Evolutionary conservation across 208 protist genomes (phyloP), one percentile per base, ranked within the genome.

Genomic region (Leishmania guyanensis): DNA sequence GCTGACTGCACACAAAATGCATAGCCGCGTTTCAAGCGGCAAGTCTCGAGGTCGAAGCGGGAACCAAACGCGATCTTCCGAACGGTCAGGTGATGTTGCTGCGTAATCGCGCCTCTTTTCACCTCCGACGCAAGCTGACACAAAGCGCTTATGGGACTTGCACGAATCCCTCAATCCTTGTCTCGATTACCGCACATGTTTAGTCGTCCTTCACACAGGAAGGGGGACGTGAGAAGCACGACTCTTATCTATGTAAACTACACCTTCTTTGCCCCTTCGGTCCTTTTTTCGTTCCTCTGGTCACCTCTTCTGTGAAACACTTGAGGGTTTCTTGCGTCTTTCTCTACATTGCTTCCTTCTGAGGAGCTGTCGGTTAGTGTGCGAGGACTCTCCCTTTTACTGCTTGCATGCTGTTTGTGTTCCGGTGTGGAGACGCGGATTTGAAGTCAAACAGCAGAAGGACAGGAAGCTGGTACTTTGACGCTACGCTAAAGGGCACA

Each of bases 211-310:
- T 72, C n/a, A 12, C 43, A 54, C 20, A 53, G n/a, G 46, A 46
- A 54, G 46, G 26, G 43, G 1, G n/a, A 33, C n/a, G 9, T 16
- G 10, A 33, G 64, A n/a, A 29, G 48, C 46, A 20, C 9, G 9
- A 73, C 26, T 54, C 1, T 73, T 54, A 29, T 54, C 8, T 54
- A 73, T 73, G 69, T 73, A 73, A 29, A 73, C 22, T 73, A 73
- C 46, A 51, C 26, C 43, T 36, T 33, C 53, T 50, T 72, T 22
- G 33, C 9, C 3, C 14, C 39, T 53, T n/a, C 22, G 43, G 20
- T 2, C 53, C 22, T 48, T 53, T 53, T 43, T 36, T 17, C 46
- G 26, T 5, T 17, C 48, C 10, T 33, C 22, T 17, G 36, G 2
- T 12, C 68, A 17, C n/a, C 26, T 43, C 14, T 71, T 73, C 3